These are phyloP conservation scores for Flaveria brownii DNA, from an alignment of 129 eudicot species.

Conservation along the genomic window DNA sequence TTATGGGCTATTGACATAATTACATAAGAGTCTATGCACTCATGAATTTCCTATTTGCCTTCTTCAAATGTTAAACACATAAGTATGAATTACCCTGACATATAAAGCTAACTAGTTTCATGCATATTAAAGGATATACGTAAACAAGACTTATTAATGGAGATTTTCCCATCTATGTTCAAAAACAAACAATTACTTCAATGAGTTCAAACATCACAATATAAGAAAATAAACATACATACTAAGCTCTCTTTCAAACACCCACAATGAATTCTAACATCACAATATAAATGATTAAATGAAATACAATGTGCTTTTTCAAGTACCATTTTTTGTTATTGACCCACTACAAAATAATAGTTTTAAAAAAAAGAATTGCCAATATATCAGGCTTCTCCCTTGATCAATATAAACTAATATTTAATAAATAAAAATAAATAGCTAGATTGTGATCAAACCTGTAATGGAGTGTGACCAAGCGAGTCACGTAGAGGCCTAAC, in stretches of 20 bases:
- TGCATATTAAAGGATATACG: no score
- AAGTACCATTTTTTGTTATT: not conserved
- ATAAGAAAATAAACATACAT: not conserved
- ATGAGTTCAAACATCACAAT: not conserved
- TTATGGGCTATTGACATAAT: not conserved
- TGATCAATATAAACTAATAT: not conserved
- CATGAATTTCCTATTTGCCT: no score
- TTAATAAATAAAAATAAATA: not conserved
- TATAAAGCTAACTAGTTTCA: no score
- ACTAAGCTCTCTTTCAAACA: not conserved
- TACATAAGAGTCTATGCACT: not conserved
- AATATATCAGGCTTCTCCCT: not conserved
- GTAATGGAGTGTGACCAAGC: conserved; percentile 93
- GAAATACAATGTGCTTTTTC: not conserved
- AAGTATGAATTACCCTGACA: not conserved
- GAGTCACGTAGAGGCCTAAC: conserved; percentile 88
- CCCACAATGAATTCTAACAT: not conserved
- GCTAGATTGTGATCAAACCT: conserved; percentile 47
- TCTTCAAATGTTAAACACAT: no score
- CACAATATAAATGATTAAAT: not conserved
- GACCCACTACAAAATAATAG: not conserved
- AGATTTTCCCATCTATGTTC: not conserved
- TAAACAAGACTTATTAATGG: not conserved
- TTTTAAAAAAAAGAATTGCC: not conserved
- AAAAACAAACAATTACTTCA: not conserved